phyloP scores from a whole-genome alignment of 495 filamentous ascomycete species.

The Lasiosphaeris hirsuta region DNA sequence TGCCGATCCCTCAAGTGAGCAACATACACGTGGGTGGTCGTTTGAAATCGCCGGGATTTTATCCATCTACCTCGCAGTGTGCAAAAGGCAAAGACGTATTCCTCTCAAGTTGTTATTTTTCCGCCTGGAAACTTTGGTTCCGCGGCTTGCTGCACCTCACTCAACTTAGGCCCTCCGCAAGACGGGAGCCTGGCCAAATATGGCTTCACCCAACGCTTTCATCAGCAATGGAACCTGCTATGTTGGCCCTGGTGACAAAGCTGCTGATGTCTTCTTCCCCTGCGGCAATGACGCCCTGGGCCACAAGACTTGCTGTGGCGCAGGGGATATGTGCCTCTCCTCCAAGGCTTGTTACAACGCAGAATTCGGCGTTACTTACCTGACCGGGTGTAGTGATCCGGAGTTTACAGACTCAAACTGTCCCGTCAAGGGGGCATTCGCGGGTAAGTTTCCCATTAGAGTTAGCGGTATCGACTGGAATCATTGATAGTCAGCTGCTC shows the following conservation, averaged over 20 bases:
- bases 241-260: background rate
- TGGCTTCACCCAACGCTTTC: background rate
- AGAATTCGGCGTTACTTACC: constrained; percentile 24
- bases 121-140: too few relatives aligned
- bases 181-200: too few relatives aligned
- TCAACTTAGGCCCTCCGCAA: too few relatives aligned
- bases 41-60: too few relatives aligned
- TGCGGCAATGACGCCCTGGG: constrained; percentile 10
- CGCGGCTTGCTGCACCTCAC: too few relatives aligned
- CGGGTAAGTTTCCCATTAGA: background rate
- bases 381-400: constrained; percentile 31
- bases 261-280: constrained; percentile 2
- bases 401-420: constrained; percentile 20
- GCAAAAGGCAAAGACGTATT: too few relatives aligned
- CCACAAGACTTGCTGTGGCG: constrained; percentile 4
- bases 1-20: too few relatives aligned
- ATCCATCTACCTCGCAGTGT: too few relatives aligned
- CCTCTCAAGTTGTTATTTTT: too few relatives aligned
- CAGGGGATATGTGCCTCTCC: constrained; percentile 4
- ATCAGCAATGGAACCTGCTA: constrained; percentile 13
- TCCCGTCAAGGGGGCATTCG: constrained; percentile 18
- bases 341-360: constrained; percentile 8
- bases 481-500: background rate
- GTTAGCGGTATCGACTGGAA: too few relatives aligned
- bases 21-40: too few relatives aligned